These are phyloP conservation scores for Agaricus blazei DNA, from an alignment of 768 basidiomycete species.

Conservation along the genomic window DNA sequence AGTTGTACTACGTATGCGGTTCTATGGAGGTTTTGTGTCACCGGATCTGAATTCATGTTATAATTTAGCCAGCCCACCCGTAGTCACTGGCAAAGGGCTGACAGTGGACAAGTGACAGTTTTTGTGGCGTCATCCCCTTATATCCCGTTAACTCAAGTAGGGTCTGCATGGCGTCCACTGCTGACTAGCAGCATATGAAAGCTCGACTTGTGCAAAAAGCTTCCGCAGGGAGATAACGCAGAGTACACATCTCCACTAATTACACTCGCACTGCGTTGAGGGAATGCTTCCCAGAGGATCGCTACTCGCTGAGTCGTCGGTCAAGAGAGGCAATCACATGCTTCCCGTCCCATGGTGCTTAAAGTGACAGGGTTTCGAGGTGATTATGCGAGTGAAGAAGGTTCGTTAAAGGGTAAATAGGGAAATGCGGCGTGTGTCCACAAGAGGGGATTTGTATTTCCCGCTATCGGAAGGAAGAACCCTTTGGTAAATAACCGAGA, in stretches of 20 bases:
- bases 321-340: background rate
- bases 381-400: too few relatives aligned
- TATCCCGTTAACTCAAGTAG: background rate
- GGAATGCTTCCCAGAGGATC: background rate
- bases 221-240: background rate
- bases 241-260: background rate
- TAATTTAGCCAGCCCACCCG: background rate
- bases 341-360: background rate
- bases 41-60: background rate
- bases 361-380: too few relatives aligned
- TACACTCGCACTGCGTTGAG: conserved; percentile 6
- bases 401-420: too few relatives aligned
- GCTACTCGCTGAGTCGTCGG: conserved; percentile 4
- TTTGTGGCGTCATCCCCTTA: conserved; percentile 9
- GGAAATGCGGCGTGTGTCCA: too few relatives aligned
- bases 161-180: background rate
- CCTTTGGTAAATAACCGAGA: background rate
- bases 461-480: too few relatives aligned
- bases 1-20: background rate
- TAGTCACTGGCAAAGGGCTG: conserved; percentile 1
- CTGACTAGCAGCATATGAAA: conserved; percentile 2
- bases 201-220: conserved; percentile 4
- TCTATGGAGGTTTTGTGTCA: background rate
- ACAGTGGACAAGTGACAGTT: conserved; percentile 8
- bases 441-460: background rate